A percentile compares a stretch with the other conserved stretches of the same genome.
phyloP scores from a whole-genome alignment of 2,329 filamentous ascomycete species.

The Aspergillus melleus region DNA sequence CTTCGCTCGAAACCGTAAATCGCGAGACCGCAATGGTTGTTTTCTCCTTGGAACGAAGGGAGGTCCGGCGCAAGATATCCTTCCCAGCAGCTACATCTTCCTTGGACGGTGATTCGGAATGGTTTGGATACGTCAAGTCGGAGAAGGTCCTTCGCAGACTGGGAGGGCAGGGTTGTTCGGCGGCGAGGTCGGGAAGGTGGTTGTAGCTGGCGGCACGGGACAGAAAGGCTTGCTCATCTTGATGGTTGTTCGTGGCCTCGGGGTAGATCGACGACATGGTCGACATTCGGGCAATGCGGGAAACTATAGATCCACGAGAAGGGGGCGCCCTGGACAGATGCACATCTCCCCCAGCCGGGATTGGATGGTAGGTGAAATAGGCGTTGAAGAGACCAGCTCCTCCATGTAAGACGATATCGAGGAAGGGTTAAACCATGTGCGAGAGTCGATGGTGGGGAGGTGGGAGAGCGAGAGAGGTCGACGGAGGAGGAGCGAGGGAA shows the following conservation, averaged over 20 bases:
- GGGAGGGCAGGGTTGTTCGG: constrained; percentile 33
- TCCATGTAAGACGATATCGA: constrained; percentile 32
- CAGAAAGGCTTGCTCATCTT: constrained; percentile 35
- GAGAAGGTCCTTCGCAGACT: constrained; percentile 52
- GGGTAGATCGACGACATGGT: constrained; percentile 36
- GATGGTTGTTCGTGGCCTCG: constrained; percentile 23
- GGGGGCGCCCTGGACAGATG: constrained; percentile 23
- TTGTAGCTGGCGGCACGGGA: constrained; percentile 61
- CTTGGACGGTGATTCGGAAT: constrained; percentile 37
- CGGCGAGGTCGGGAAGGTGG: constrained; percentile 47
- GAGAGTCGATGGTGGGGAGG: neutral
- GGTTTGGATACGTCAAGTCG: constrained; percentile 47
- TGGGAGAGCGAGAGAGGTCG: constrained; percentile 13
- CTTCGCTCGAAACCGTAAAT: constrained; percentile 40
- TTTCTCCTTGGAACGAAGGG: constrained; percentile 37
- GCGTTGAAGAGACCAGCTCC: constrained; percentile 44
- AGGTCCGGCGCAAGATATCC: constrained; percentile 44
- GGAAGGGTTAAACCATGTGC: constrained; percentile 16
- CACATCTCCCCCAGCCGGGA: constrained; percentile 30
- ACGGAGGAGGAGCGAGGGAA: constrained; percentile 1
- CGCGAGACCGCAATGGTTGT: constrained; percentile 32
- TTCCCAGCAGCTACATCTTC: constrained; percentile 42
- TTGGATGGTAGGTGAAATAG: constrained; percentile 19
- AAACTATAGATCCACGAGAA: constrained; percentile 22
- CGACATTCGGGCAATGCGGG: constrained; percentile 15